Evolutionary conservation across 2,329 filamentous ascomycete species (phyloP), one percentile per base, ranked within the genome.

Genomic region (Alternaria solani): DNA sequence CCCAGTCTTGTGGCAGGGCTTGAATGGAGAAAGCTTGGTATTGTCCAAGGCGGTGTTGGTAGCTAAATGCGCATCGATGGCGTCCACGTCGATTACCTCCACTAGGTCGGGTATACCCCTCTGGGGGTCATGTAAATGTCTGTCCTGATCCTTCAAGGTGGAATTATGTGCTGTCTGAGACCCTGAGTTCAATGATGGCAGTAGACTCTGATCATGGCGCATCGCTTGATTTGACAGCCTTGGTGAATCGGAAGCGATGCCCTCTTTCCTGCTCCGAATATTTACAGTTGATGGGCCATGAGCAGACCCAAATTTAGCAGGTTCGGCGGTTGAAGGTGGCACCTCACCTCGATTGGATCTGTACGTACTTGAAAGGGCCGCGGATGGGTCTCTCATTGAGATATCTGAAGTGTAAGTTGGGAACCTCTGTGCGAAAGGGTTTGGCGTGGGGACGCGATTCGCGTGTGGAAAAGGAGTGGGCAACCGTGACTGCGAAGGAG

Each of bases 261-360:
- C 70, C 55, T 76, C 74, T 44, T 76, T 78, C 30, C 69, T 67
- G 26, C 69, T 71, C 55, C 67, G 73, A 4, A 73, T 34, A 9
- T 59, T 65, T 1, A 30, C 25, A 6, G 56, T 59, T 2, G 60
- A 65, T 1, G 70, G 67, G 12, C 49, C 53, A 9, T 69, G 65
- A 11, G 59, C 63, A 5, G 71, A 69, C 46, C 64, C 67, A 41
- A 59, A 39, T 28, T 67, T 75, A 7, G 53, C 54, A 4, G 49
- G 18, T 2, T 64, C 32, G 4, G 38, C 18, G 25, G 46, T 28
- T 16, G 53, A 41, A 32, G 55, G 30, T 39, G 57, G 42, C 41
- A 39, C 51, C 42, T 51, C 51, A 28, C 46, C 56, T 41, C 42
- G 53, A 23, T 62, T 61, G n/a, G 63, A 42, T 6, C 63, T 63